Conservation (phyloP, 2,329 filamentous ascomycete genomes). For the Penicillium rolfsii region DNA sequence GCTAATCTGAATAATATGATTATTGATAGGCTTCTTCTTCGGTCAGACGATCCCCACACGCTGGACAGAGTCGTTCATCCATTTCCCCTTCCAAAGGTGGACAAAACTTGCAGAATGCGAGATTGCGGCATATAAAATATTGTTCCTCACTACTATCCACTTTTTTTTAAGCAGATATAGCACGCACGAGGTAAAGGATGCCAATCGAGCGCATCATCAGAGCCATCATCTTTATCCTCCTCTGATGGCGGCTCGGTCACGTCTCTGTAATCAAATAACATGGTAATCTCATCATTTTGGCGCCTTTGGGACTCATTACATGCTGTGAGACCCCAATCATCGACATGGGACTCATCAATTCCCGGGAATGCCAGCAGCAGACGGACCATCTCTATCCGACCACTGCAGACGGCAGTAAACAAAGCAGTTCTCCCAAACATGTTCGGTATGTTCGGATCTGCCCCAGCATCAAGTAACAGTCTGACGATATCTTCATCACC, state of each 20-base stretch:
- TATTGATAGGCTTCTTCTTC: background rate
- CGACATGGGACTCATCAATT: background rate
- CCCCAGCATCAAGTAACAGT: background rate
- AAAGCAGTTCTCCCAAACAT: background rate
- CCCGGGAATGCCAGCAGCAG: background rate
- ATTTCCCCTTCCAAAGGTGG: background rate
- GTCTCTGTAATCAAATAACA: slow-evolving; percentile 8
- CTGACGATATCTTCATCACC: background rate
- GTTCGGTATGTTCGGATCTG: background rate
- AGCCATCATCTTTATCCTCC: too few species aligned
- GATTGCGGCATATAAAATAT: background rate
- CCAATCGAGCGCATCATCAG: too few species aligned
- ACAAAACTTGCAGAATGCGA: background rate
- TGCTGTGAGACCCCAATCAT: background rate
- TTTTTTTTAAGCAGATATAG: background rate
- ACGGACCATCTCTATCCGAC: background rate
- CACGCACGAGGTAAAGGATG: background rate
- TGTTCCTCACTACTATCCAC: background rate
- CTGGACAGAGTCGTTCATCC: background rate
- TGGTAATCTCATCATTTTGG: slow-evolving; percentile 7
- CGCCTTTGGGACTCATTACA: slow-evolving; percentile 4
- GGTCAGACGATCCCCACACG: background rate
- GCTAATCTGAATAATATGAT: background rate
- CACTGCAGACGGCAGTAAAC: background rate
- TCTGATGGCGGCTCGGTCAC: slow-evolving; percentile 3